Evolutionary conservation across 805 yeast species (phyloP), one percentile per base, ranked within the genome.

Genomic region (Cyberlindnera maritima): DNA sequence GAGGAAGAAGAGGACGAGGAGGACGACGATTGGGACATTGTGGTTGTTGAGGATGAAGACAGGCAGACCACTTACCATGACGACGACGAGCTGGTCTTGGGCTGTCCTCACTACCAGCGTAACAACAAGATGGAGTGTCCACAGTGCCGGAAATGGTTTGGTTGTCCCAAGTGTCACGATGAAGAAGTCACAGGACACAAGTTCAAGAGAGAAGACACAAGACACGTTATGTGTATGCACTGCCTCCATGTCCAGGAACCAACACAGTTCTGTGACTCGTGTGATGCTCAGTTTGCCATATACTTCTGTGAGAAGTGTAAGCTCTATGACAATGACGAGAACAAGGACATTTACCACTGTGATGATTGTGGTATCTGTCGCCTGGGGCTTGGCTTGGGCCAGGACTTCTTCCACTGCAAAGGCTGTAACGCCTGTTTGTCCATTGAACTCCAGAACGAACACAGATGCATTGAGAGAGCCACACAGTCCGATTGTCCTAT

Each of bases 401-500:
- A 85, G 54, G 97, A 91, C 65, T 90, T 85, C 58, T 89, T 88
- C 70, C 98, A 91, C 63, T 91, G 98, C 67, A 80, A 85, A 56
- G 83, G 82, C 18, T 91, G 98, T 67, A 87, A 88, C 58, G 91
- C 90, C 7, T 91, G 98, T 64, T 75, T 91, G 55, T 81, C 92
- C 36, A 83, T 91, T 41, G 89, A 84, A 53, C 72, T 91, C 48
- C 80, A 79, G 53, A 80, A 84, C 52, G 79, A 81, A 49, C 97
- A 92, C 68, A 78, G 76, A 53, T 92, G 97, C 66, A 83, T 90
- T 42, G 89, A 86, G 58, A 81, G 89, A 55, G 81, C 96, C 6
- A 90, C 96, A 0, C 94, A 86, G 63, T 85, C 96, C 39, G 83
- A 90, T 62, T 91, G 97, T 64, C 96, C 97, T 2, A 88, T 91